phyloP scores from a whole-genome alignment of 1,284 basidiomycete species.

The Flammula alnicola region DNA sequence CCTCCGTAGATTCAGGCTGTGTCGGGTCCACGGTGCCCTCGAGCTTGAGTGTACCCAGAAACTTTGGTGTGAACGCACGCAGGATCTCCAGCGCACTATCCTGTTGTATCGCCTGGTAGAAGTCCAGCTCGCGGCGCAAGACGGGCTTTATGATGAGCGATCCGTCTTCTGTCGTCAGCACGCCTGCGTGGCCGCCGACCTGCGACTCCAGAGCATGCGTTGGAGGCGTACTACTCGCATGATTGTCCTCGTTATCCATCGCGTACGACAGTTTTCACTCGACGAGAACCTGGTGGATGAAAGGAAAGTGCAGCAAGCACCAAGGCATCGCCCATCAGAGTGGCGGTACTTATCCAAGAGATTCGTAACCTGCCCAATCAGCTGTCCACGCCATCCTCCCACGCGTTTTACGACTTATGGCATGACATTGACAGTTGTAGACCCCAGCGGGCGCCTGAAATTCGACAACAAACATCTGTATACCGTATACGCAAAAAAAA shows the following conservation, averaged over 20 bases:
- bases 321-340: too few species aligned
- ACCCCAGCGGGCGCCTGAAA: too few species aligned
- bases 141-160: conserved; percentile 87
- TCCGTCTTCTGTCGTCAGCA: conserved; percentile 77
- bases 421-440: too few species aligned
- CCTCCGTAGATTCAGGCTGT: conserved; percentile 26
- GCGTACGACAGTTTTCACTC: background rate
- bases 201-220: conserved; percentile 50
- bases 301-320: too few species aligned
- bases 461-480: too few species aligned
- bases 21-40: conserved; percentile 57
- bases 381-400: too few species aligned
- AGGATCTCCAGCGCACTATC: conserved; percentile 49
- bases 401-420: too few species aligned
- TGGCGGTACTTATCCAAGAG: too few species aligned
- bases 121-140: conserved; percentile 73
- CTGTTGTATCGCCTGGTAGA: conserved; percentile 72
- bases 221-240: background rate
- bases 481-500: too few species aligned
- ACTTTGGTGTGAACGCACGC: conserved; percentile 68
- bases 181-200: conserved; percentile 88
- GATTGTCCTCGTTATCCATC: too few species aligned
- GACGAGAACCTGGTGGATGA: too few species aligned
- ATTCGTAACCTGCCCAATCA: too few species aligned
- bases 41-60: conserved; percentile 76